These are phyloP conservation scores for Calophaca sinica DNA, from an alignment of 306 rosid genomes.

Conservation along the genomic window DNA sequence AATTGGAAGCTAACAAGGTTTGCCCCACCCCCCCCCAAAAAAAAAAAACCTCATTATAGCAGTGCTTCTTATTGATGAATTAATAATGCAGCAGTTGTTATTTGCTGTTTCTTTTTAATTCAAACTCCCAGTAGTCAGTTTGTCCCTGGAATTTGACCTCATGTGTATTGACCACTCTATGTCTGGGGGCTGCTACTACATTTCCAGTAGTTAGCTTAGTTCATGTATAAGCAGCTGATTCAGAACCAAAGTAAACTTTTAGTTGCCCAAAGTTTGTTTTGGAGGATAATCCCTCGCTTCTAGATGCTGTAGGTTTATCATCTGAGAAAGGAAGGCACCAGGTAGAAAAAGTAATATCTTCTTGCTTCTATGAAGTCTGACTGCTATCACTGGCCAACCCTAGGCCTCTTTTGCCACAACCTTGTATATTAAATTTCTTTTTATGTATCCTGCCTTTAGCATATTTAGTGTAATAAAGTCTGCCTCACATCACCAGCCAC, in stretches of 20 bases:
- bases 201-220: constrained; percentile 23
- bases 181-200: constrained; percentile 21
- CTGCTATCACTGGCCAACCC: constrained; percentile 10
- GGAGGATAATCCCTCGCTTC: constrained; percentile 18
- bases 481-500: constrained; percentile 30
- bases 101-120: constrained; percentile 37
- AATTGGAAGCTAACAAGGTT: constrained; percentile 84
- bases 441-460: background rate
- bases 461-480: constrained; percentile 1
- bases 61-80: constrained; percentile 36
- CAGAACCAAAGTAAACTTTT: constrained; percentile 11
- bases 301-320: constrained; percentile 32
- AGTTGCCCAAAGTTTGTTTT: constrained; percentile 33
- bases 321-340: constrained; percentile 12
- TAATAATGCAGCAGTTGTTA: constrained; percentile 32
- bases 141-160: constrained; percentile 27
- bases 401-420: constrained; percentile 4
- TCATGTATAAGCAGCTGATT: constrained; percentile 38
- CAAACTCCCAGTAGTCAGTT: constrained; percentile 18
- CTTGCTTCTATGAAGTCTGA: constrained; percentile 25
- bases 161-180: background rate
- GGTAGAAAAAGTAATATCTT: constrained; percentile 13
- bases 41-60: background rate
- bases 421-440: background rate
- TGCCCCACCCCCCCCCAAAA: background rate